Evolutionary conservation across 176 grass and related monocot genomes (phyloP), one percentile per base, ranked within the genome.

Genomic region (Phyllostachys edulis): DNA sequence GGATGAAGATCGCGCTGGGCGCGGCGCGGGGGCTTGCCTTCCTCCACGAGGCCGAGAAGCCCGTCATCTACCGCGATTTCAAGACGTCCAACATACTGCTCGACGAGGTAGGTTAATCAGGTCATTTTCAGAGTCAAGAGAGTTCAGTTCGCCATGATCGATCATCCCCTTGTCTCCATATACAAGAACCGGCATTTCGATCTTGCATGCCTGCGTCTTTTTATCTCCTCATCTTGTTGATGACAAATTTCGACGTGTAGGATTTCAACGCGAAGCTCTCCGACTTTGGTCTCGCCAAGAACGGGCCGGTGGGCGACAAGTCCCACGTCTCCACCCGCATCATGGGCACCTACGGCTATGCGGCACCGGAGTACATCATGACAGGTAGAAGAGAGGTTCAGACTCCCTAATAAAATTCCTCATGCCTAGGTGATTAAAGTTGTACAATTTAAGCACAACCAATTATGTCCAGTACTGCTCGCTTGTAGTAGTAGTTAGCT

Each of bases 291-390:
- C 92, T 98, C 1, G 95, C 92, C 29, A 98, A 90, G 86, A 85
- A 90, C 85, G 95, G 95, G 14, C 95, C 95, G 1, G 75, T 85
- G 12, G 95, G 92, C 2, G 95, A 98, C 47, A 74, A 80, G 46
- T 89, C 92, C 0, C 95, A 98, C 55, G 95, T 98, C 52, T 94
- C 95, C 10, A 94, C 92, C 0, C 82, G 95, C 4, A 80, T 98
- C 6, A 98, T 98, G 95, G 95, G 95, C 57, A 98, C 95, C 8
- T 81, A 94, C 39, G 95, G 95, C 5, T 98, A 98, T 2, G 92
- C 95, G 0, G 95, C 92, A 24, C 95, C 95, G 0, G 95, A 98
- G 85, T 98, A 98, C 87, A 84, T 98, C 82, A 86, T 98, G 92
- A 98, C 95, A 15, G 63, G 60, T 67, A 60, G 21, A 12, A 5